Conservation (phyloP, 2,329 filamentous ascomycete species). For the Paecilomyces fulvus region DNA sequence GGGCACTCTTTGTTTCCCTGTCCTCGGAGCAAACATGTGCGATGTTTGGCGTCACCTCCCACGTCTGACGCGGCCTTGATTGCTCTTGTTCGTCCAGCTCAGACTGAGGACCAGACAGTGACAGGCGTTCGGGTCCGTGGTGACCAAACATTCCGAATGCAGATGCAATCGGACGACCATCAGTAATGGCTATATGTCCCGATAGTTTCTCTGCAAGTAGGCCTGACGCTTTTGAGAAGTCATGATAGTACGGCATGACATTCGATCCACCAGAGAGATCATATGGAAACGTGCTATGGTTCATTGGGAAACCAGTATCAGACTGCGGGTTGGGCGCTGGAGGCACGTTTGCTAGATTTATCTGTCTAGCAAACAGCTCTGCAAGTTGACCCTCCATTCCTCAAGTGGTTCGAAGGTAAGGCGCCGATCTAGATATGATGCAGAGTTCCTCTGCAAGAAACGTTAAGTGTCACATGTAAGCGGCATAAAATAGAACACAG, state of each 20-base stretch:
- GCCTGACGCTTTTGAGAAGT: background rate
- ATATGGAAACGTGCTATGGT: background rate
- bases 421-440: background rate
- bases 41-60: background rate
- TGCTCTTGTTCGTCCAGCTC: background rate
- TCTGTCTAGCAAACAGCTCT: slow-evolving; percentile 67
- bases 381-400: slow-evolving; percentile 71
- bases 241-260: background rate
- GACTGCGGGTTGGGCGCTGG: background rate
- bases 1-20: no score
- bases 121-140: background rate
- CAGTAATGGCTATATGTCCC: background rate
- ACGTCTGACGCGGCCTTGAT: background rate
- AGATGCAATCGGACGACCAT: background rate
- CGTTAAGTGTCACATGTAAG: background rate
- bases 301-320: slow-evolving; percentile 2
- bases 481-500: background rate
- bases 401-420: background rate
- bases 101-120: background rate
- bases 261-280: background rate
- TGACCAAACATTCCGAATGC: background rate
- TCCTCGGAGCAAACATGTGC: background rate
- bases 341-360: slow-evolving; percentile 37
- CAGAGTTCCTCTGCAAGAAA: background rate
- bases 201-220: background rate